These are phyloP conservation scores for Crithidia expoeki DNA, from an alignment of 208 protist species.

Conservation along the genomic window DNA sequence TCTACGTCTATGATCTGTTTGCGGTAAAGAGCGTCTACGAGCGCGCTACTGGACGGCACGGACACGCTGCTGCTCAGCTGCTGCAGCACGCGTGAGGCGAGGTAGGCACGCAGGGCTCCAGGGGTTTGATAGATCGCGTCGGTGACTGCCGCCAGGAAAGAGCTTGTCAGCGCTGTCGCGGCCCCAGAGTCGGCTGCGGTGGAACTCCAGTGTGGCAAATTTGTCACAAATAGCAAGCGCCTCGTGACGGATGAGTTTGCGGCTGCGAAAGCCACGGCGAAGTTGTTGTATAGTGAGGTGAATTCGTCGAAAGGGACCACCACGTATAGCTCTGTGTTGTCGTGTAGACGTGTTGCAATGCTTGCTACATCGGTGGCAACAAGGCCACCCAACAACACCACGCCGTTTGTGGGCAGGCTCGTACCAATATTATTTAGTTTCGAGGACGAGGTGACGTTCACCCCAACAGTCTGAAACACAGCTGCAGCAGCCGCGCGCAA, in stretches of 20 bases:
- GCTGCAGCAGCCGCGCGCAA: neutral
- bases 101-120: conserved; percentile 19
- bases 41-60: neutral
- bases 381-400: neutral
- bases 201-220: conserved; percentile 19
- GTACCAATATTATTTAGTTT: neutral
- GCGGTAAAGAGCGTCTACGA: conserved; percentile 10
- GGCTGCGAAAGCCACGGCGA: neutral
- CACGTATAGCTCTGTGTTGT: neutral
- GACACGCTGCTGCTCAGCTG: conserved; percentile 8
- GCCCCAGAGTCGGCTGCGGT: neutral
- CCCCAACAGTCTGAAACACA: neutral
- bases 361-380: neutral
- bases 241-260: neutral
- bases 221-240: conserved; percentile 21
- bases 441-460: neutral
- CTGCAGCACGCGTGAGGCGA: conserved; percentile 24
- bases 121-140: conserved; percentile 2
- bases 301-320: conserved; percentile 22
- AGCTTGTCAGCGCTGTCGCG: neutral
- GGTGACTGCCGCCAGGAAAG: neutral
- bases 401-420: neutral
- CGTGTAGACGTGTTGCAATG: neutral
- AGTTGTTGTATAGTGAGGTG: conserved; percentile 3
- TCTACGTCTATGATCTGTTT: conserved; percentile 8